Evolutionary conservation across 208 protist species (phyloP).

Genomic region (Crithidia thermophila): DNA sequence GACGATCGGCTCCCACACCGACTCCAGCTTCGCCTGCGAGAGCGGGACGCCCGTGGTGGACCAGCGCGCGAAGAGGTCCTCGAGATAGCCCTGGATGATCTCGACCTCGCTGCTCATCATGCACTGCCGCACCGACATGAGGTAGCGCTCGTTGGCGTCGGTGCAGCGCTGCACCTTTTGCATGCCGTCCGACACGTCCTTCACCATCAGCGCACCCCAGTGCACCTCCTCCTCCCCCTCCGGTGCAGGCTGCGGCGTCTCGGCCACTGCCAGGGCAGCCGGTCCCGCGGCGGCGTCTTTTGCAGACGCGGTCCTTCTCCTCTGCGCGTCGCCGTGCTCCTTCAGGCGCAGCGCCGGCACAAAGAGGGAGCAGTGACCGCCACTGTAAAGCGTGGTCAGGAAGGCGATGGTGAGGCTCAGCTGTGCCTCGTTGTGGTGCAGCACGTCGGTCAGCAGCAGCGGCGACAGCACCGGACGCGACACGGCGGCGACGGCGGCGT

Average conservation of each 20-base stretch:
- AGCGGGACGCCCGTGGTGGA: slow-evolving; percentile 55
- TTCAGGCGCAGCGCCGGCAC: slow-evolving; percentile 6
- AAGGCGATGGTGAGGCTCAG: slow-evolving; percentile 65
- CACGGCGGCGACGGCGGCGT: slow-evolving; percentile 25
- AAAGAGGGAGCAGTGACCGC: slow-evolving; percentile 89
- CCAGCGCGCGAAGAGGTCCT: slow-evolving; percentile 57
- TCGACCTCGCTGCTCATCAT: slow-evolving; percentile 66
- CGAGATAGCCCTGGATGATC: slow-evolving; percentile 70
- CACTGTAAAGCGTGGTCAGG: slow-evolving; percentile 63
- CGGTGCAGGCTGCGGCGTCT: neutral
- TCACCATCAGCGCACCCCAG: slow-evolving; percentile 65
- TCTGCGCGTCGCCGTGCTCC: neutral
- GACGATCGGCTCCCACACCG: slow-evolving; percentile 55
- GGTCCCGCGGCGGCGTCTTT: neutral
- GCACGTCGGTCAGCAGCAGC: slow-evolving; percentile 58
- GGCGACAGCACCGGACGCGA: slow-evolving; percentile 58
- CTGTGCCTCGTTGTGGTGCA: slow-evolving; percentile 65
- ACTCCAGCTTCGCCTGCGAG: slow-evolving; percentile 64
- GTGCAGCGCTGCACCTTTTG: slow-evolving; percentile 56
- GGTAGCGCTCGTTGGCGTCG: slow-evolving; percentile 69
- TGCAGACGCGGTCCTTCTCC: neutral
- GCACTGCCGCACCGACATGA: slow-evolving; percentile 60
- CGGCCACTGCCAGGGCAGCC: neutral
- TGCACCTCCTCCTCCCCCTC: slow-evolving; percentile 30
- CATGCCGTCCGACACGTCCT: slow-evolving; percentile 71